Base-by-base conservation (phyloP, 1,284 basidiomycete genomes). In the Ceratobasidium sp. region DNA sequence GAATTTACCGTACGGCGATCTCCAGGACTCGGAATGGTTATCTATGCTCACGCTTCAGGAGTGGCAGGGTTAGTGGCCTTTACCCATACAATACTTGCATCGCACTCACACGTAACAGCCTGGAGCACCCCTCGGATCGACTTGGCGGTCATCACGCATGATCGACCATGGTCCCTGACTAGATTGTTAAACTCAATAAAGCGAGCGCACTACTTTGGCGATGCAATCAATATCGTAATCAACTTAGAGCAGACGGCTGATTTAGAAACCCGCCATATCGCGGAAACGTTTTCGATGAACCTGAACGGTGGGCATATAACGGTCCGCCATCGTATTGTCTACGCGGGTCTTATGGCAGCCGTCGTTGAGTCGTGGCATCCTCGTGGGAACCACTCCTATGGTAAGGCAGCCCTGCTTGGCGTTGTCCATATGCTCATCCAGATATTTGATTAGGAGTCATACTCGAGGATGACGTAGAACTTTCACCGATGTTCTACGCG, bases 361-460 rank as follows among this genome's bases (percentile, higher is more conserved):
- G 88, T 95, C 9, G 90, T 94, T 13, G 93, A 95, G 80, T 92
- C 91, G 1, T 95, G 93, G 93, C 94, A 93, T 80, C 93, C 93
- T 1, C 82, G 84, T 37, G 85, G 86, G 24, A 87, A 93, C 75
- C 83, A 94, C 77, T 87, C 89, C 1, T 94, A 93, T 79, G 93
- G 90, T 3, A 80, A 41, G 39, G 11, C 13, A 3, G 2, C 27
- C 5, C 22, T 39, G 16, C 22, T 9, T 48, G 66, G 6, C 39
- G n/a, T 43, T 19, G 13, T 13, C 24, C 19, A 8, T 8, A 29
- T n/a, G 29, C 13, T 48, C 39, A 58, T 19, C 27, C 53, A 19
- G 37, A 31, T 29, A 24, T 27, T 56, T 34, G n/a, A 37, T 19
- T 46, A 69, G 66, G 66, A 6, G 66, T 95, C 6, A 82, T 95